phyloP scores from a whole-genome alignment of 352 stramenopile species.

The Phytopythium oedochilum region DNA sequence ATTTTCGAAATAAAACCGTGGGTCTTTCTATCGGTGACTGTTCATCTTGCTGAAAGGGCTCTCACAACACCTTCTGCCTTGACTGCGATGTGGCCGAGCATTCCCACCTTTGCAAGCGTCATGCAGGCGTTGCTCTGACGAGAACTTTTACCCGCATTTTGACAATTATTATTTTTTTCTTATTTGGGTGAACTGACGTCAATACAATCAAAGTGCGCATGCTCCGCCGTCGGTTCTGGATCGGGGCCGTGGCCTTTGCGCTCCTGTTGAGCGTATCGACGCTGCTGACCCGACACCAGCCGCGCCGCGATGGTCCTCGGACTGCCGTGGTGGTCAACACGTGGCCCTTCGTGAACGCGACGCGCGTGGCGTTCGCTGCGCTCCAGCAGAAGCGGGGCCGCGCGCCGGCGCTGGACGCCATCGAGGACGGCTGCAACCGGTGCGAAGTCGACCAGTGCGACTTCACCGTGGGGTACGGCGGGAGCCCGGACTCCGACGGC shows the following conservation, averaged over 20 bases:
- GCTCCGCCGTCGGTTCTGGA: neutral
- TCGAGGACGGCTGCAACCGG: conserved; percentile 64
- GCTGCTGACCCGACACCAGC: neutral
- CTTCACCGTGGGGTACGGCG: conserved; percentile 86
- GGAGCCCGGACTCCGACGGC: conserved; percentile 79
- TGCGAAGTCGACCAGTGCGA: conserved; percentile 87
- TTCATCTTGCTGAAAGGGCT: too few relatives aligned
- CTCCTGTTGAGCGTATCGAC: neutral
- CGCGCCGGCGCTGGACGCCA: conserved; percentile 45
- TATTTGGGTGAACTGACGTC: too few relatives aligned
- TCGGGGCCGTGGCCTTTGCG: neutral
- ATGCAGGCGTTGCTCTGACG: too few relatives aligned
- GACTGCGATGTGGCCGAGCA: too few relatives aligned
- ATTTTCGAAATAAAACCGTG: too few relatives aligned
- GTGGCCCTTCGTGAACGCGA: conserved; percentile 78
- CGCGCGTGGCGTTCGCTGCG: conserved; percentile 51
- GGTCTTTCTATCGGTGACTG: too few relatives aligned
- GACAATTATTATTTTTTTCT: too few relatives aligned
- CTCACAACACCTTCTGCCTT: too few relatives aligned
- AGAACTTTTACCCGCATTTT: too few relatives aligned
- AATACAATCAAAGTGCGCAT: neutral
- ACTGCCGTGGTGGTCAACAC: conserved; percentile 74
- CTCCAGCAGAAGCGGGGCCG: conserved; percentile 13
- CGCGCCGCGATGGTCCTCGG: neutral
- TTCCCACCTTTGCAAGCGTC: too few relatives aligned